Conservation (phyloP, 2,329 filamentous ascomycete species). For the Ascochyta pisi region DNA sequence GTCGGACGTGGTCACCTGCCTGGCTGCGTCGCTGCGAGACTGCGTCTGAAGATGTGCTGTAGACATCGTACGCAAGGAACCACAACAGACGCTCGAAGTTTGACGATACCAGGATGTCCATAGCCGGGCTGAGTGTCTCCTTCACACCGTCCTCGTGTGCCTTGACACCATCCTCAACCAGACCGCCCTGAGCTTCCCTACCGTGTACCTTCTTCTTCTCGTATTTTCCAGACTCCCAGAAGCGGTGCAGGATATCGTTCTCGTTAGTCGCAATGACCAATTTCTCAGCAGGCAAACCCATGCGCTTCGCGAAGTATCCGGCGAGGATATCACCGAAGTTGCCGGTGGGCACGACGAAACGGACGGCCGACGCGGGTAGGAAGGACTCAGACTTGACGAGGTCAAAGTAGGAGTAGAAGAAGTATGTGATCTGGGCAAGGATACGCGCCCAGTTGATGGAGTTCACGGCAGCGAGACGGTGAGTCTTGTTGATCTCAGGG, state of each 20-base stretch:
- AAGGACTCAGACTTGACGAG: conserved; percentile 69
- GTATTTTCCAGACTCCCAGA: conserved; percentile 90
- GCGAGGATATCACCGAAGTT: conserved; percentile 97
- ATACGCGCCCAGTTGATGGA: conserved; percentile 97
- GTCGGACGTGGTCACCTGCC: conserved; percentile 74
- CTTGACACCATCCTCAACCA: conserved; percentile 64
- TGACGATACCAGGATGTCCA: conserved; percentile 96
- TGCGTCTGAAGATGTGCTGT: conserved; percentile 48
- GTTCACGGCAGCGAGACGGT: conserved; percentile 92
- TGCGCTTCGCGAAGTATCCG: conserved; percentile 88
- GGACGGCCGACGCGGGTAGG: conserved; percentile 67
- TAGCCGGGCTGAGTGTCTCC: conserved; percentile 91
- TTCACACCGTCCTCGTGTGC: conserved; percentile 76
- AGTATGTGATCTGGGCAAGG: conserved; percentile 95
- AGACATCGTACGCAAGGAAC: conserved; percentile 76
- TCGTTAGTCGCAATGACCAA: conserved; percentile 94
- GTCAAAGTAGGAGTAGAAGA: conserved; percentile 92
- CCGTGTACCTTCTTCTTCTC: conserved; percentile 78
- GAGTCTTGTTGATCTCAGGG: conserved; percentile 77
- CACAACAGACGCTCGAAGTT: conserved; percentile 97
- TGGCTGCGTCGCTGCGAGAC: conserved; percentile 56
- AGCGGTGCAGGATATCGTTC: conserved; percentile 95
- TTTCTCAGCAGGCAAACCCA: conserved; percentile 88
- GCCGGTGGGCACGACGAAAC: conserved; percentile 90
- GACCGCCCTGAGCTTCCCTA: conserved; percentile 61